Percentiles rank a stretch among this genome's conserved stretches.
phyloP scores from a whole-genome alignment of 768 basidiomycete species.

The Psilocybe cyanescens region DNA sequence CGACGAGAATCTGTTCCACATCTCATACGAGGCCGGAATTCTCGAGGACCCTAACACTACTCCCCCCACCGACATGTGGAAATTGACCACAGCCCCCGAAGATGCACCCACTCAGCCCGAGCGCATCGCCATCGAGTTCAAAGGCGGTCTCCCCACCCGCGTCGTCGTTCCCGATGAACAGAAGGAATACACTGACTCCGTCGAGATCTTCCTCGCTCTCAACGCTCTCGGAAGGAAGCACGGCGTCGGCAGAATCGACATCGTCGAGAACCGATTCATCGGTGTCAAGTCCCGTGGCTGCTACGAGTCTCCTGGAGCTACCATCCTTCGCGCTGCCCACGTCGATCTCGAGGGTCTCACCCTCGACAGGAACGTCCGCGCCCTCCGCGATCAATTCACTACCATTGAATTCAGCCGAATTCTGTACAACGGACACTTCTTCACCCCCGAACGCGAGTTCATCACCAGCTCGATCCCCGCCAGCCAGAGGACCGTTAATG shows the following conservation, averaged over 20 bases:
- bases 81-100: slow-evolving; percentile 86
- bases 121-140: slow-evolving; percentile 83
- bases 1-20: slow-evolving; percentile 99
- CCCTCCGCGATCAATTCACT: slow-evolving; percentile 92
- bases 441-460: slow-evolving; percentile 99
- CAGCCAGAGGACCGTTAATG: slow-evolving; percentile 96
- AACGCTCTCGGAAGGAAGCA: slow-evolving; percentile 94
- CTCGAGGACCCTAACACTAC: slow-evolving; percentile 96
- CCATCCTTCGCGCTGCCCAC: slow-evolving; percentile 94
- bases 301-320: slow-evolving; percentile 97
- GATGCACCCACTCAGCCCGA: slow-evolving; percentile 81
- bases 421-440: slow-evolving; percentile 98
- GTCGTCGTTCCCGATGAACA: slow-evolving; percentile 60
- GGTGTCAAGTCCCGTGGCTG: slow-evolving; percentile 99
- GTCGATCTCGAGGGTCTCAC: slow-evolving; percentile 97
- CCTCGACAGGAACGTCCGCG: slow-evolving; percentile 96
- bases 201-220: slow-evolving; percentile 91
- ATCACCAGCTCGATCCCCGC: slow-evolving; percentile 88
- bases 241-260: slow-evolving; percentile 96
- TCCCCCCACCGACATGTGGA: slow-evolving; percentile 99
- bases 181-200: slow-evolving; percentile 83
- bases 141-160: slow-evolving; percentile 84
- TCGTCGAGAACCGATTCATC: slow-evolving; percentile 99
- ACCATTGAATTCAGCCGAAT: slow-evolving; percentile 90
- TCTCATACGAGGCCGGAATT: slow-evolving; percentile 99